These are phyloP conservation scores for Holtermanniella nyarrowii DNA, from an alignment of 768 basidiomycete species.

Conservation along the genomic window DNA sequence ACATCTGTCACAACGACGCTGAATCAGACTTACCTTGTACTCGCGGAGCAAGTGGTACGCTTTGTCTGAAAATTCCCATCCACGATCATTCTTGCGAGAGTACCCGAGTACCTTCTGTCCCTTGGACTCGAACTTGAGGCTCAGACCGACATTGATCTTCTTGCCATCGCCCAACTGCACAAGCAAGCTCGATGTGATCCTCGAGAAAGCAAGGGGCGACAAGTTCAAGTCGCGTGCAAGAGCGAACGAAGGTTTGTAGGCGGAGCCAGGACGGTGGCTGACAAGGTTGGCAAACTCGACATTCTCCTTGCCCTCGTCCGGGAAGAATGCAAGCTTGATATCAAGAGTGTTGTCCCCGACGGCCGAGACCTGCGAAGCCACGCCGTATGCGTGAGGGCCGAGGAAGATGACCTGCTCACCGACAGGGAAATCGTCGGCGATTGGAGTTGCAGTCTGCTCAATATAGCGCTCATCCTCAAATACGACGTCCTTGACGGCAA, in stretches of 20 bases:
- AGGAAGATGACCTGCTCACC: conserved; percentile 92
- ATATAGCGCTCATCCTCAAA: conserved; percentile 70
- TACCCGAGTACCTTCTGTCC: conserved; percentile 86
- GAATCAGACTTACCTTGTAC: conserved; percentile 57
- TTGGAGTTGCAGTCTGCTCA: conserved; percentile 68
- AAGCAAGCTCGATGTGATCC: conserved; percentile 88
- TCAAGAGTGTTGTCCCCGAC: conserved; percentile 63
- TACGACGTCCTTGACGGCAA: conserved; percentile 65
- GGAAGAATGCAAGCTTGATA: conserved; percentile 87
- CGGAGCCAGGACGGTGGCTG: conserved; percentile 44
- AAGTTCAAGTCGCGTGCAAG: conserved; percentile 65
- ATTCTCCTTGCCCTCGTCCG: conserved; percentile 68
- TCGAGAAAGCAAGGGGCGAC: conserved; percentile 68
- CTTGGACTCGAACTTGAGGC: conserved; percentile 93
- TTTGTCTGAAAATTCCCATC: conserved; percentile 90
- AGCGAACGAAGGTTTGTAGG: conserved; percentile 69
- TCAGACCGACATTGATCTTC: conserved; percentile 84
- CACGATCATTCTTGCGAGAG: conserved; percentile 66
- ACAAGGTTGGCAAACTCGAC: conserved; percentile 66
- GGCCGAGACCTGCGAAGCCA: conserved; percentile 74
- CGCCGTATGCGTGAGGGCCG: conserved; percentile 89
- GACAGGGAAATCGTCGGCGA: conserved; percentile 80
- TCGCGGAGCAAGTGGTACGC: conserved; percentile 68
- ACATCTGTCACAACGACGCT: not conserved
- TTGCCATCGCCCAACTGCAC: conserved; percentile 62